Evolutionary conservation across 2,329 filamentous ascomycete species (phyloP).

Genomic region (Phaeosphaeria sp.): DNA sequence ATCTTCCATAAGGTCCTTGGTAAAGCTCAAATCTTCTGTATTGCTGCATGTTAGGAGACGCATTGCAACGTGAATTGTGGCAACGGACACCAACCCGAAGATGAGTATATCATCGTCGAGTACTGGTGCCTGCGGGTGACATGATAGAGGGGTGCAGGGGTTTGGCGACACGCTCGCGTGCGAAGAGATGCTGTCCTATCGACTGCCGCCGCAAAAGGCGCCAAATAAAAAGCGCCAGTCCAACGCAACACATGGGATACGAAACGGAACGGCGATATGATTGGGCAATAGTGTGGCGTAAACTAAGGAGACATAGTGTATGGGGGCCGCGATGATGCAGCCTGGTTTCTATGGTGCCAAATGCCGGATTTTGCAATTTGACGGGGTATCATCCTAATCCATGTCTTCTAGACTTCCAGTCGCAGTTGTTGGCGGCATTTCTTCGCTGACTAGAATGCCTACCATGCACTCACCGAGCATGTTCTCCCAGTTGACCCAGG

Average conservation of each 20-base stretch:
- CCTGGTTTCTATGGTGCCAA: neutral
- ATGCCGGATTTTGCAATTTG: constrained; percentile 5
- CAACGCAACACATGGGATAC: neutral
- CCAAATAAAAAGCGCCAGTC: neutral
- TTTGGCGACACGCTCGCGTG: neutral
- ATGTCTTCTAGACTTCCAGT: constrained; percentile 61
- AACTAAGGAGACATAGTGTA: neutral
- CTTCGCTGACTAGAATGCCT: constrained; percentile 65
- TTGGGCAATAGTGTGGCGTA: neutral
- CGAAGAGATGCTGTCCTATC: neutral
- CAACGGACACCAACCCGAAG: neutral
- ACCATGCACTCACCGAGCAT: constrained; percentile 68
- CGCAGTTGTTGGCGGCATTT: constrained; percentile 43
- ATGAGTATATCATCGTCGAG: neutral
- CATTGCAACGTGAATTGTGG: neutral
- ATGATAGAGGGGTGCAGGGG: neutral
- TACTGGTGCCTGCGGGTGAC: neutral
- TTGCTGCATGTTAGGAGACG: constrained; percentile 2
- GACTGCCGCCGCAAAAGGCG: neutral
- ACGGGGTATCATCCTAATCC: constrained; percentile 54
- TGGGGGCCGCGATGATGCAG: neutral
- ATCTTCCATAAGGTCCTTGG: neutral
- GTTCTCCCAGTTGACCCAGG: constrained; percentile 73
- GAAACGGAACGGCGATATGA: neutral
- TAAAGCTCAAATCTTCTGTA: neutral